Conservation (phyloP, 2,329 filamentous ascomycete genomes). For the Shiraia sp. region DNA sequence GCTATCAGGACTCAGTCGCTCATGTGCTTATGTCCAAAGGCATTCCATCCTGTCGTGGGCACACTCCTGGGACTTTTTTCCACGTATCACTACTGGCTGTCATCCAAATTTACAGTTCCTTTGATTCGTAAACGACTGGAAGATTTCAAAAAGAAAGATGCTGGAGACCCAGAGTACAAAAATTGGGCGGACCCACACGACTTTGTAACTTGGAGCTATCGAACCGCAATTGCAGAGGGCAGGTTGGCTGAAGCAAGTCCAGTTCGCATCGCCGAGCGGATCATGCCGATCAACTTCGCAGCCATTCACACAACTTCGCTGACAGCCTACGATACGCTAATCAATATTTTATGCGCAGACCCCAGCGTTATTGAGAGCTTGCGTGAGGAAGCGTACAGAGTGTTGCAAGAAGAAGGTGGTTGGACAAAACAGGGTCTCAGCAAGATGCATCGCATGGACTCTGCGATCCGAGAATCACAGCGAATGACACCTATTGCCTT, state of each 20-base stretch:
- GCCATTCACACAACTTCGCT: slow-evolving; percentile 63
- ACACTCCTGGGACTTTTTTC: slow-evolving; percentile 52
- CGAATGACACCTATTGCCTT: slow-evolving; percentile 54
- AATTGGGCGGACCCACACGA: slow-evolving; percentile 56
- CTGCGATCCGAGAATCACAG: slow-evolving; percentile 59
- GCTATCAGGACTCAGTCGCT: slow-evolving; percentile 46
- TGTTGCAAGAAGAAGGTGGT: slow-evolving; percentile 39
- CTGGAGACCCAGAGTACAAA: slow-evolving; percentile 48
- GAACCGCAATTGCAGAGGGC: slow-evolving; percentile 54
- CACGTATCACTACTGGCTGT: slow-evolving; percentile 53
- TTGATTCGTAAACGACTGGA: slow-evolving; percentile 56
- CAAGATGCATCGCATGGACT: slow-evolving; percentile 54
- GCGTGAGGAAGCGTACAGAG: slow-evolving; percentile 48
- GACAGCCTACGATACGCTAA: slow-evolving; percentile 51
- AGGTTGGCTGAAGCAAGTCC: slow-evolving; percentile 52
- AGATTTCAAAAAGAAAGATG: slow-evolving; percentile 50
- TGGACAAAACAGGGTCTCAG: slow-evolving; percentile 55
- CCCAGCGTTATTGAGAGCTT: slow-evolving; percentile 34
- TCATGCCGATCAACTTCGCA: slow-evolving; percentile 62
- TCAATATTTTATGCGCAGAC: slow-evolving; percentile 22
- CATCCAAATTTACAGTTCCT: slow-evolving; percentile 50
- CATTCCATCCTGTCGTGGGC: slow-evolving; percentile 57
- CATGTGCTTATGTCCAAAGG: slow-evolving; percentile 52
- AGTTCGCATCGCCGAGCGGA: slow-evolving; percentile 53
- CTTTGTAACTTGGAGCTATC: slow-evolving; percentile 62